Base-by-base conservation (phyloP, 1,284 basidiomycete species). In the Papiliotrema nemorosa region DNA sequence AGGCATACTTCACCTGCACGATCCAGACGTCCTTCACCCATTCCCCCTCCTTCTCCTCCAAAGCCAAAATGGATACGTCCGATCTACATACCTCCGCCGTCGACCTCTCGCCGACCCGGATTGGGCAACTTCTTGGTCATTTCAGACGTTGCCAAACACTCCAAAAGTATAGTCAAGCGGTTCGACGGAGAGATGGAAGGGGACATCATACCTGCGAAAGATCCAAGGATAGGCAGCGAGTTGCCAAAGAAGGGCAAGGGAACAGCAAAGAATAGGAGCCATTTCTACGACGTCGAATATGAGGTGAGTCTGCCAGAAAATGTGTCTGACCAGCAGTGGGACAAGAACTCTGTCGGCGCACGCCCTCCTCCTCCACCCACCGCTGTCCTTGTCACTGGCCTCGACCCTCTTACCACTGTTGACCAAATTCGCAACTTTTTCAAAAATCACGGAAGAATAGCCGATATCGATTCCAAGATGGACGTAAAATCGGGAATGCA, bases 401-500 rank as follows among this genome's bases (percentile, higher is more conserved):
- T 96, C 27, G 83, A 86, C 3, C 82, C 85, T 0, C 76, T 93
- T 22, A 87, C 85, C 1, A 81, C 86, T 1, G 82, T 81, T 31
- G 76, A 80, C 44, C 77, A 82, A 44, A 80, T 97, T 47, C 79
- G 83, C 43, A 79, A 81, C 10, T 83, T 87, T 64, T 86, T 96
- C 65, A 72, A 79, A 3, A 64, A 76, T 12, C 81, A 88, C 63
- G 93, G 92, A 2, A 69, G 77, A 12, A 79, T 94, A 60, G 64
- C 79, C 10, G 81, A 84, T 12, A 84, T 88, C 51, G 87, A 92
- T 57, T 82, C 86, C 33, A 88, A 92, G 67, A 82, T 87, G 54
- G 88, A 96, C 74, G 80, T 82, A 42, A 79, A 81, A 47, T 90
- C 84, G 20, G 91, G 91, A 13, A 85, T 83, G 55, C 83, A 86